Evolutionary conservation across 306 rosid species (phyloP).

Genomic region (Bauhinia variegata): DNA sequence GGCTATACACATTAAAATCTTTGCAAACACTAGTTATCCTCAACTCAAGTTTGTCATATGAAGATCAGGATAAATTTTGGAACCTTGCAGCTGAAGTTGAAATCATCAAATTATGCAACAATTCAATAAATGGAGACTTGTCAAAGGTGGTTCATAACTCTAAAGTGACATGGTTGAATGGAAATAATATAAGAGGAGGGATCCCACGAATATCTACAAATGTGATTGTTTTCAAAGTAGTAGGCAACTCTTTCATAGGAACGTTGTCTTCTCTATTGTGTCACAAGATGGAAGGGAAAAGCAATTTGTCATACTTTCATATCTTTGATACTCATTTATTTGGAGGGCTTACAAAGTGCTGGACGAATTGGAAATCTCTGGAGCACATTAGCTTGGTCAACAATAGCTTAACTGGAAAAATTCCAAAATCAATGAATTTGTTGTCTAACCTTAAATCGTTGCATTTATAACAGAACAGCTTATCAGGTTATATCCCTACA

Average conservation of each 20-base stretch:
- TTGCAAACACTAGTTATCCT: accelerated
- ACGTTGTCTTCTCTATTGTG: constrained; percentile 35
- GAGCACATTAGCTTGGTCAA: background rate
- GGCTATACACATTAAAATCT: constrained; percentile 34
- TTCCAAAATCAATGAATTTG: constrained; percentile 29
- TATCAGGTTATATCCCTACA: constrained; percentile 20
- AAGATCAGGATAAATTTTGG: constrained; percentile 37
- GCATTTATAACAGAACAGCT: background rate
- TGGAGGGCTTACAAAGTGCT: constrained; percentile 32
- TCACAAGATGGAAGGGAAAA: background rate
- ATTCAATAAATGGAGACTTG: constrained; percentile 18
- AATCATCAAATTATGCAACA: background rate
- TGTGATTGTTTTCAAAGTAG: background rate
- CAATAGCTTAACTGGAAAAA: constrained; percentile 25
- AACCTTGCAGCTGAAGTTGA: constrained; percentile 11
- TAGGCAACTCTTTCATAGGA: constrained; percentile 30
- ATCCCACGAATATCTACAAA: constrained; percentile 41
- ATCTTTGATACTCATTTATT: constrained; percentile 25
- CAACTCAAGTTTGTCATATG: constrained; percentile 17
- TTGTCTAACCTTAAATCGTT: constrained; percentile 13
- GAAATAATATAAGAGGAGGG: constrained; percentile 17
- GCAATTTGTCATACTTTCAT: constrained; percentile 11
- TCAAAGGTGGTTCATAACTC: constrained; percentile 32
- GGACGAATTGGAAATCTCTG: constrained; percentile 8
- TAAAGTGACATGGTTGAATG: background rate